A percentile compares a stretch with the other conserved stretches of the same genome.
These are phyloP conservation scores for Malus sieversii DNA, from an alignment of 306 rosid species.

Conservation along the genomic window DNA sequence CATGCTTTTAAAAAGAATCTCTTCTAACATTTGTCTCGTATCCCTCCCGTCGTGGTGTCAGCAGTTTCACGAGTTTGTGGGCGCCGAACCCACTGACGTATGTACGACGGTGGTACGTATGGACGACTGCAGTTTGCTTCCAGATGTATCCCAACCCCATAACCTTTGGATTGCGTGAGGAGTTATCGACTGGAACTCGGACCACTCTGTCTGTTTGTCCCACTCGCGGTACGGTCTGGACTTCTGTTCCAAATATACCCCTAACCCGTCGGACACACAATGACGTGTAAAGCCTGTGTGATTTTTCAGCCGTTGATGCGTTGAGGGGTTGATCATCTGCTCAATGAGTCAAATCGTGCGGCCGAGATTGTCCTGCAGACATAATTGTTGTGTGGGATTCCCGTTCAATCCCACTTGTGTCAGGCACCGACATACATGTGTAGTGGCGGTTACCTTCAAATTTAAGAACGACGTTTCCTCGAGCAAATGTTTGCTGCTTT, in stretches of 20 bases:
- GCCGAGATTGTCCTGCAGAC: background rate
- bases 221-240: background rate
- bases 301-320: background rate
- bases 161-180: background rate
- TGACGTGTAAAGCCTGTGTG: background rate
- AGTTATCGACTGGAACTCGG: background rate
- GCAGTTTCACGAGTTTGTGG: no score
- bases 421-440: background rate
- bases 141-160: background rate
- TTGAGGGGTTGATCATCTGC: background rate
- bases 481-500: background rate
- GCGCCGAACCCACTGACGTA: no score
- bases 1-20: no score
- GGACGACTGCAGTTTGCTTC: no score
- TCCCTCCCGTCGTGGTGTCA: no score
- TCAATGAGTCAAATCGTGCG: background rate
- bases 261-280: background rate
- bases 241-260: background rate
- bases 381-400: background rate
- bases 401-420: background rate
- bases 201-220: background rate
- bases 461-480: background rate
- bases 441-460: background rate
- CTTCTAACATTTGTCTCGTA: no score
- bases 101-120: no score